Evolutionary conservation across 2,329 filamentous ascomycete genomes (phyloP).

Genomic region (Fusarium gaditjirri): DNA sequence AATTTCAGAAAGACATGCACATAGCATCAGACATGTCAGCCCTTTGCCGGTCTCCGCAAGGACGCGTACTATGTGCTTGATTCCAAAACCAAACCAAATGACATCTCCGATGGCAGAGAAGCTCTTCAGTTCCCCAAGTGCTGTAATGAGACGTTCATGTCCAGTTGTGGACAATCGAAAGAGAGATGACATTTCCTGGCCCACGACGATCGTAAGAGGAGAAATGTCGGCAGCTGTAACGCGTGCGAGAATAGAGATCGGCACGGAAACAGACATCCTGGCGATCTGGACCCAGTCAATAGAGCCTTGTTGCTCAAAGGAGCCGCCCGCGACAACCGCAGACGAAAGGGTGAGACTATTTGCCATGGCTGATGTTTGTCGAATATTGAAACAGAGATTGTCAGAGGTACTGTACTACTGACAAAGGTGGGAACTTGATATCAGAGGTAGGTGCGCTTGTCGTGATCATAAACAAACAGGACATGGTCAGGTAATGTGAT

Average conservation of each 20-base stretch:
- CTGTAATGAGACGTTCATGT: accelerated
- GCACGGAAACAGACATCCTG: accelerated
- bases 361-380: background rate
- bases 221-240: background rate
- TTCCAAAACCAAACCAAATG: accelerated
- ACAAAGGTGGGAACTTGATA: accelerated
- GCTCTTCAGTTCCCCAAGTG: accelerated
- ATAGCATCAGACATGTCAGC: accelerated
- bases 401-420: background rate
- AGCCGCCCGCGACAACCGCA: accelerated
- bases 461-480: background rate
- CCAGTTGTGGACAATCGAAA: background rate
- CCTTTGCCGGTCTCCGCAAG: background rate
- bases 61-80: background rate
- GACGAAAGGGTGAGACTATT: background rate
- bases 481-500: background rate
- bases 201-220: accelerated
- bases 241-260: background rate
- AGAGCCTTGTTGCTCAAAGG: background rate
- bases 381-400: accelerated
- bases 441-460: accelerated
- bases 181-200: background rate
- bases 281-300: background rate
- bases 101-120: background rate
- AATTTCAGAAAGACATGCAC: background rate